Evolutionary conservation across 768 basidiomycete species (phyloP).

Genomic region (Pleurotus platypus): DNA sequence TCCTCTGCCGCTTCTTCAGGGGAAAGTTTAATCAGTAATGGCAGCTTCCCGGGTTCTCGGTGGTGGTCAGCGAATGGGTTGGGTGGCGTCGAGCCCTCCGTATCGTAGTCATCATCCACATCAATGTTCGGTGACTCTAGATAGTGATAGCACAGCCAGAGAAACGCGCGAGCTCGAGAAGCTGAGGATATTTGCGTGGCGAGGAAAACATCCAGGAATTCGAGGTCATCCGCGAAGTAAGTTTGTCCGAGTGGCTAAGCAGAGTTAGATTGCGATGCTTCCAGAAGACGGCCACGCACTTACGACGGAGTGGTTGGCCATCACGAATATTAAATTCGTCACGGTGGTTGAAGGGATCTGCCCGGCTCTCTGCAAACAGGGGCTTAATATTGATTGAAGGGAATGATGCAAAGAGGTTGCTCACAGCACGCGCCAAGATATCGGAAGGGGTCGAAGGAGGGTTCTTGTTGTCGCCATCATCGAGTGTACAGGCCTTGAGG

Average conservation of each 20-base stretch:
- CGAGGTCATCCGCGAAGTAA: conserved; percentile 73
- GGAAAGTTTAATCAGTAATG: conserved; percentile 35
- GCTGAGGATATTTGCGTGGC: conserved; percentile 66
- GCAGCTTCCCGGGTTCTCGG: conserved; percentile 28
- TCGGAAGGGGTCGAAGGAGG: conserved; percentile 76
- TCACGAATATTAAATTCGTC: conserved; percentile 81
- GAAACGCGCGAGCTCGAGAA: conserved; percentile 74
- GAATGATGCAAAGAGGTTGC: conserved; percentile 19
- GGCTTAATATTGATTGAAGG: conserved; percentile 4
- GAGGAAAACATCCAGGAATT: conserved; percentile 83
- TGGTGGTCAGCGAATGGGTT: conserved; percentile 62
- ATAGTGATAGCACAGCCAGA: conserved; percentile 82
- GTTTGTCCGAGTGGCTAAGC: conserved; percentile 52
- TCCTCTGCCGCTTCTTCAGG: conserved; percentile 35
- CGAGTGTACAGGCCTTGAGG: conserved; percentile 73
- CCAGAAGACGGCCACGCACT: conserved; percentile 19
- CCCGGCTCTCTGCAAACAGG: conserved; percentile 44
- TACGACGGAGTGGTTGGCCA: conserved; percentile 77
- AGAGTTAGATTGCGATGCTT: conserved; percentile 5
- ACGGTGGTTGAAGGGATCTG: conserved; percentile 79
- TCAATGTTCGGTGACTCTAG: conserved; percentile 44
- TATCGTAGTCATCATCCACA: conserved; percentile 36
- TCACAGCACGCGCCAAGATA: conserved; percentile 63
- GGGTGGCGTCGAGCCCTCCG: conserved; percentile 18
- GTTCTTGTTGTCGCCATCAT: conserved; percentile 48